Percentiles rank a stretch among this genome's conserved stretches.
These are phyloP conservation scores for Ogataea polymorpha DNA, from an alignment of 805 yeast genomes.

Conservation along the genomic window DNA sequence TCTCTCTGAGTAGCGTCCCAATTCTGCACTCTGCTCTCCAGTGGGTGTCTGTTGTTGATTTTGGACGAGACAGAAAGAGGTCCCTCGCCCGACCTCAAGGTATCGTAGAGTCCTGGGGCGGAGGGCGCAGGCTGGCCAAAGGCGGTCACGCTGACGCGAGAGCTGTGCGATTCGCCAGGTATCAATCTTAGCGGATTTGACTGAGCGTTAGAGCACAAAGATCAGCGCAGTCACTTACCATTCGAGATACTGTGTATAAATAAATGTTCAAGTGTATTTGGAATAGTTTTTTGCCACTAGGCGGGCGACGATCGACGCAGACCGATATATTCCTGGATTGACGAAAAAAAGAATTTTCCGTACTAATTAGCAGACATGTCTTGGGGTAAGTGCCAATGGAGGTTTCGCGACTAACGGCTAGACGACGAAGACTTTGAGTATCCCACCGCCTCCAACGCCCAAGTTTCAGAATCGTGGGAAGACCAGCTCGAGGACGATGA, in stretches of 20 bases:
- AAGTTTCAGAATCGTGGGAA: constrained; percentile 72
- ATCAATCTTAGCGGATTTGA: constrained; percentile 44
- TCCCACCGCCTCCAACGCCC: constrained; percentile 41
- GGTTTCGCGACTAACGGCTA: constrained; percentile 9
- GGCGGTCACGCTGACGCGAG: constrained; percentile 48
- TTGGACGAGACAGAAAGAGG: constrained; percentile 58
- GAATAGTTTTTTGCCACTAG: constrained; percentile 15
- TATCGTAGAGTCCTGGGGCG: constrained; percentile 69
- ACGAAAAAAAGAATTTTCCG: constrained; percentile 3
- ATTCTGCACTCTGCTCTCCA: constrained; percentile 67
- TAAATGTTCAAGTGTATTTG: neutral
- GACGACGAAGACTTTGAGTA: constrained; percentile 92
- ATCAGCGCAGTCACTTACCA: constrained; percentile 6
- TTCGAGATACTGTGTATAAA: neutral
- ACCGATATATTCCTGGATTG: constrained; percentile 6
- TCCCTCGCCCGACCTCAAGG: constrained; percentile 62
- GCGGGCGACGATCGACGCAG: constrained; percentile 12
- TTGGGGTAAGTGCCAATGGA: constrained; percentile 24
- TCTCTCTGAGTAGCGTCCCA: constrained; percentile 81
- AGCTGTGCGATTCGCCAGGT: constrained; percentile 47
- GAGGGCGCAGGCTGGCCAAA: constrained; percentile 58
- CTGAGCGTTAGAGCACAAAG: constrained; percentile 23
- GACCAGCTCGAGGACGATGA: constrained; percentile 60
- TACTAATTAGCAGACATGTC: constrained; percentile 16
- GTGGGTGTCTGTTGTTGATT: constrained; percentile 78